These are phyloP conservation scores for Pythium brachiatum DNA, from an alignment of 352 stramenopile species.

Conservation along the genomic window DNA sequence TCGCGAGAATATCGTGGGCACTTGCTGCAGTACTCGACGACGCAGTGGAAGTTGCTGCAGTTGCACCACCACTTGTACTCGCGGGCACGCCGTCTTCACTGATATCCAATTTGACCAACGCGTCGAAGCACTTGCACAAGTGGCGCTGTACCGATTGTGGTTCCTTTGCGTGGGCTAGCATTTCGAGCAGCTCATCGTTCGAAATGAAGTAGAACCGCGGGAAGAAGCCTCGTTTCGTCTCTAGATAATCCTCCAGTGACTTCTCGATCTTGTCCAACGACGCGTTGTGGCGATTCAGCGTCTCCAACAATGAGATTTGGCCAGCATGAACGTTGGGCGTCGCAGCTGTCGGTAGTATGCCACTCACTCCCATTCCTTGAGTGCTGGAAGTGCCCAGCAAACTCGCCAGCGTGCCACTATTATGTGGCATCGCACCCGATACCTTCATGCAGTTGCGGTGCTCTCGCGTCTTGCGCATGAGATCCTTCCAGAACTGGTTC, in stretches of 20 bases:
- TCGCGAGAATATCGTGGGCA: constrained; percentile 66
- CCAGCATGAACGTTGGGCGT: constrained; percentile 16
- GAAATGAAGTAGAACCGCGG: constrained; percentile 89
- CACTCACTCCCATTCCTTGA: background rate
- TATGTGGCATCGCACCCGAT: constrained; percentile 33
- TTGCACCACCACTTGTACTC: background rate
- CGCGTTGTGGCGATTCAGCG: constrained; percentile 61
- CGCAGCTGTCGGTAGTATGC: background rate
- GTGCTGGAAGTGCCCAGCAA: constrained; percentile 2
- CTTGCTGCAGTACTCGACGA: constrained; percentile 11
- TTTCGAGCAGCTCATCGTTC: constrained; percentile 85
- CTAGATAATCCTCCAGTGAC: constrained; percentile 78
- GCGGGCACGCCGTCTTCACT: constrained; percentile 28
- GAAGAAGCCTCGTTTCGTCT: constrained; percentile 83
- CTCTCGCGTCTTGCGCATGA: constrained; percentile 65
- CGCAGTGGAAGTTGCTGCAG: constrained; percentile 15
- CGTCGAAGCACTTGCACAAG: constrained; percentile 85
- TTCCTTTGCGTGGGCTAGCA: constrained; percentile 78
- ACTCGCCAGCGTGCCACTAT: constrained; percentile 5
- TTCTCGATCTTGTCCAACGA: constrained; percentile 77
- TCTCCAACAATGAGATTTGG: constrained; percentile 46
- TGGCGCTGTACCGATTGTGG: constrained; percentile 76
- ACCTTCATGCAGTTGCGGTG: constrained; percentile 68
- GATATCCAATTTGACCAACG: constrained; percentile 73
- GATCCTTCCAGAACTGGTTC: constrained; percentile 80